These are phyloP conservation scores for Alnus glutinosa DNA, from an alignment of 306 rosid genomes.

Conservation along the genomic window DNA sequence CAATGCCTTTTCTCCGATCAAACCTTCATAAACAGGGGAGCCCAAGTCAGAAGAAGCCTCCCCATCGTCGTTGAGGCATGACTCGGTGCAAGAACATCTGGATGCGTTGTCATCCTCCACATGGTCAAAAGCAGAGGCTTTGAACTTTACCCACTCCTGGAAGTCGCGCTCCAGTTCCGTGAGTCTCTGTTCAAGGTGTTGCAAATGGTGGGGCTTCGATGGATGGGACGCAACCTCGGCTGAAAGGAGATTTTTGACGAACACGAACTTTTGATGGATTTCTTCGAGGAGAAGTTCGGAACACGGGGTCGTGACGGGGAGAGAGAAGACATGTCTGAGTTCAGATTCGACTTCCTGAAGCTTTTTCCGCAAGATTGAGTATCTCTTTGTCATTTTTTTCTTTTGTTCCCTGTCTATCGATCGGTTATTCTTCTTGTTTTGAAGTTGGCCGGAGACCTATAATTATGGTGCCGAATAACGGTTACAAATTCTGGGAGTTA, in stretches of 20 bases:
- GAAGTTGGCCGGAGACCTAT: too few relatives aligned
- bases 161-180: constrained; percentile 22
- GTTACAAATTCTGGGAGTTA: too few relatives aligned
- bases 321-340: constrained; percentile 18
- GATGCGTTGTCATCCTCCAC: constrained; percentile 24
- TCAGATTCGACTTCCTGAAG: constrained; percentile 38
- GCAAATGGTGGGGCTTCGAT: constrained; percentile 32
- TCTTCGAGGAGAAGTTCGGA: constrained; percentile 15
- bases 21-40: constrained; percentile 5
- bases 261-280: constrained; percentile 32
- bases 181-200: constrained; percentile 21
- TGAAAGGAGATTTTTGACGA: constrained; percentile 27
- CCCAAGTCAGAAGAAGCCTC: constrained; percentile 2
- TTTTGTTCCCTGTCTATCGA: too few relatives aligned
- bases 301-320: constrained; percentile 3
- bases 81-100: constrained; percentile 46
- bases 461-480: too few relatives aligned
- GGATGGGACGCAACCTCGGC: constrained; percentile 49
- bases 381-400: neutral
- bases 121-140: neutral
- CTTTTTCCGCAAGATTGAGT: constrained; percentile 33
- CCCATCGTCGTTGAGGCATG: constrained; percentile 39
- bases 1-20: constrained; percentile 4
- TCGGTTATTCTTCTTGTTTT: too few relatives aligned
- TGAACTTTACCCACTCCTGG: constrained; percentile 18